Evolutionary conservation across 1,284 basidiomycete genomes (phyloP), one percentile per base, ranked within the genome.

Genomic region (Heterobasidion irregulare): DNA sequence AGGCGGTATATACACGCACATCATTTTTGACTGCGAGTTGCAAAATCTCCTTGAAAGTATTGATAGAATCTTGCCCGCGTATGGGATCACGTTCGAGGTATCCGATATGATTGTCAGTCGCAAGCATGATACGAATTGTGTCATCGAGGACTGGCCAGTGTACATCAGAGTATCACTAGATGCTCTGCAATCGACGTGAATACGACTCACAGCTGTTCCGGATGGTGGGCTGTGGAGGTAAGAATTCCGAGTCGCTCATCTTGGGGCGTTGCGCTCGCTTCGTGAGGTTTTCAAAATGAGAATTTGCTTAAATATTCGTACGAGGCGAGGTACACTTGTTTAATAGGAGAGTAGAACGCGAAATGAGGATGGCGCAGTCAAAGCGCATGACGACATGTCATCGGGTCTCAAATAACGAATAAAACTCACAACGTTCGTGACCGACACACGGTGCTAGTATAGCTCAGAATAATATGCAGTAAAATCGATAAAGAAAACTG

Each of bases 21-120:
- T 97, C 86, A 60, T 93, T 76, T 59, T 94, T 92, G 13, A 88
- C 82, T 0, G 94, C 96, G 5, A 98, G 74, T 66, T 97, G 84
- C 7, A 99, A 74, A 48, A 99, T 92, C 73, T 99, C 97, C 60
- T 80, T 81, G 72, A 99, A 99, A 0, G 95, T 92, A 68, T 96
- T 90, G 64, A 99, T 91, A 5, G 94, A 92, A 68, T 99, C 97
- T 68, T 92, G 86, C 0, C 96, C 94, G 32, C 97, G 82, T 50
- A 98, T 80, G 1, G 96, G 95, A 68, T 99, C 97, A 57, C 93
- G 82, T 68, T 99, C 97, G 56, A 90, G 80, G 72, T 94, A 97
- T 0, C 97, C 97, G 58, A 99, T 90, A 68, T 98, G 95, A 64
- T 94, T 96, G 72, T 97, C 94, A 0, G 94, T 96, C 3, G 94